Conservation (phyloP, 257 asterid species). For the Oldenlandia corymbosa region DNA sequence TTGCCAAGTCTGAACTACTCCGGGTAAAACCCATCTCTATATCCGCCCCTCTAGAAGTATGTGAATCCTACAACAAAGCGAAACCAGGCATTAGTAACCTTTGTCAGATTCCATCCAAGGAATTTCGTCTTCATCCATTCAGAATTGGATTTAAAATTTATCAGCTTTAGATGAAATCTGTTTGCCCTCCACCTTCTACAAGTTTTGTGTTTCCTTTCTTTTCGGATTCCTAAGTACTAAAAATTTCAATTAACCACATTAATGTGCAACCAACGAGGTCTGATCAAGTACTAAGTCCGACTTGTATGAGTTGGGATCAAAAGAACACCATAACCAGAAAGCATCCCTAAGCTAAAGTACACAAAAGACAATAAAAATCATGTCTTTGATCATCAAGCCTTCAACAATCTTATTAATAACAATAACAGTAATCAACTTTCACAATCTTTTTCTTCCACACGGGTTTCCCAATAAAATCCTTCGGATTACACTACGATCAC, state of each 20-base stretch:
- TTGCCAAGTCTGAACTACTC: constrained; percentile 60
- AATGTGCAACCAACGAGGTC: neutral
- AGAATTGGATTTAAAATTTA: constrained; percentile 8
- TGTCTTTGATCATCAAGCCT: neutral
- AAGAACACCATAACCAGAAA: neutral
- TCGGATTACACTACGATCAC: constrained; percentile 1
- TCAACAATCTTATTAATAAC: neutral
- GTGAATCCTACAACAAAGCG: constrained; percentile 43
- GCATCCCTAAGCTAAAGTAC: neutral
- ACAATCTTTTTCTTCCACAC: neutral
- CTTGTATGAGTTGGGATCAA: neutral
- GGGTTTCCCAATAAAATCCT: neutral
- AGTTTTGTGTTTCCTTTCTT: neutral
- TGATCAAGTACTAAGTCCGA: neutral
- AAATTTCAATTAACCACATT: neutral
- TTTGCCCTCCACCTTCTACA: neutral
- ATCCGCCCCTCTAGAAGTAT: constrained; percentile 41
- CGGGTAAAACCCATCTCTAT: constrained; percentile 74
- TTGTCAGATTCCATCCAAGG: neutral
- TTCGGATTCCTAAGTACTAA: neutral
- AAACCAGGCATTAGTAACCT: constrained; percentile 5
- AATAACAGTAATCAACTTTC: neutral
- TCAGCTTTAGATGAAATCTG: neutral
- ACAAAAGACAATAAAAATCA: neutral
- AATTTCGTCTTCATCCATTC: neutral